phyloP scores from a whole-genome alignment of 2,329 filamentous ascomycete genomes.

The Aspergillus terreus region DNA sequence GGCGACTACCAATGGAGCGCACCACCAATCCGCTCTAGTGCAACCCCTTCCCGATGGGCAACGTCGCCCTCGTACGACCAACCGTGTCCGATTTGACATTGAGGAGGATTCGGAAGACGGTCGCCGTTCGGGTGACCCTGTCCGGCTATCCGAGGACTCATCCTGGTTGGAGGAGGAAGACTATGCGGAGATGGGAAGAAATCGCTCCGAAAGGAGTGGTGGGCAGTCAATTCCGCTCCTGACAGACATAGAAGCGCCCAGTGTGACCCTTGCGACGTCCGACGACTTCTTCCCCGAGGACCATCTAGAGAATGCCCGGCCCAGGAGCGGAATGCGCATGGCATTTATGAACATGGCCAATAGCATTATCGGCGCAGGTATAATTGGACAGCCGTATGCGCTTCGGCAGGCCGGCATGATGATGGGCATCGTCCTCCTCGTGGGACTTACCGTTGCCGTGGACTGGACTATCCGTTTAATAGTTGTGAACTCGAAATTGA shows the following conservation, averaged over 20 bases:
- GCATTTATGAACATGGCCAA: slow-evolving; percentile 99
- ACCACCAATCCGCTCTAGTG: slow-evolving; percentile 42
- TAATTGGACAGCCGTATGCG: slow-evolving; percentile 89
- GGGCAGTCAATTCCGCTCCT: slow-evolving; percentile 65
- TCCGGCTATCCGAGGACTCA: slow-evolving; percentile 24
- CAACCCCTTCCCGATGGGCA: slow-evolving; percentile 37
- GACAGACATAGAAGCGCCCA: slow-evolving; percentile 79
- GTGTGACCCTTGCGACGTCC: slow-evolving; percentile 64
- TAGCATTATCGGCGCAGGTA: slow-evolving; percentile 80
- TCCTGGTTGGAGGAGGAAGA: slow-evolving; percentile 58
- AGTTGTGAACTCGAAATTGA: slow-evolving; percentile 95
- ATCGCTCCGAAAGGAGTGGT: slow-evolving; percentile 34
- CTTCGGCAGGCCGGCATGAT: slow-evolving; percentile 85
- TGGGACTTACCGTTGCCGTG: slow-evolving; percentile 75
- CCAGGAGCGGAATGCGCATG: slow-evolving; percentile 78
- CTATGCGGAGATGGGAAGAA: slow-evolving; percentile 48
- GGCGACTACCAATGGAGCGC: slow-evolving; percentile 15
- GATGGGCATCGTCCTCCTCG: slow-evolving; percentile 72
- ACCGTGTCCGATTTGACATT: slow-evolving; percentile 73
- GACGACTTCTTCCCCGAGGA: slow-evolving; percentile 57
- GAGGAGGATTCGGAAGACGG: slow-evolving; percentile 29
- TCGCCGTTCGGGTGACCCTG: slow-evolving; percentile 28
- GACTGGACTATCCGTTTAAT: slow-evolving; percentile 99
- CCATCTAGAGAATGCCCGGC: slow-evolving; percentile 60
- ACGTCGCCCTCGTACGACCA: slow-evolving; percentile 56